Conservation (phyloP, 257 asterid species). For the Lithospermum erythrorhizon region DNA sequence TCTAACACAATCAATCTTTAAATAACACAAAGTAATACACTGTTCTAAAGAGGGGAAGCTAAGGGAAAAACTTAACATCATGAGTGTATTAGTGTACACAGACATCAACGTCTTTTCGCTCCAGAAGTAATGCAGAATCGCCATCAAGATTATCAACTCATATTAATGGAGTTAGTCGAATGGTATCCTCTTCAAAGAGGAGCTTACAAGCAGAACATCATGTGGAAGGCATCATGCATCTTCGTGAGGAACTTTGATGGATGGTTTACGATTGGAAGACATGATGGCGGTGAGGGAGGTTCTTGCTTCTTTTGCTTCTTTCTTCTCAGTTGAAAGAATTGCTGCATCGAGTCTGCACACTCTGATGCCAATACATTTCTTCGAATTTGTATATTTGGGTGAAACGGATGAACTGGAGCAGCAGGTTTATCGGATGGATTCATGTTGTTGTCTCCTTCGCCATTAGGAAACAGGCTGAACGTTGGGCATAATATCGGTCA, state of each 20-base stretch:
- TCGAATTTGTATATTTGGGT: constrained; percentile 64
- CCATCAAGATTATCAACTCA: no score
- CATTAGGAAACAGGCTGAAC: constrained; percentile 76
- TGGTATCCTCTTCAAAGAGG: background rate
- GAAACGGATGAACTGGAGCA: constrained; percentile 94
- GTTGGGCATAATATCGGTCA: background rate
- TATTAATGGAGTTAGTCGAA: background rate
- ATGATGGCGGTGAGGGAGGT: constrained; percentile 25
- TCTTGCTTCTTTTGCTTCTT: constrained; percentile 46
- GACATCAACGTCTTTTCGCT: no score
- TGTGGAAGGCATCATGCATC: constrained; percentile 58
- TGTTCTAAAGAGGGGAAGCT: background rate
- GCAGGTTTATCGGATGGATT: constrained; percentile 54
- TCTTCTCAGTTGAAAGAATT: constrained; percentile 74
- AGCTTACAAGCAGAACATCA: constrained; percentile 50
- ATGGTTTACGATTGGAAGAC: constrained; percentile 42
- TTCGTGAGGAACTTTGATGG: constrained; percentile 52
- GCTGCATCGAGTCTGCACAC: constrained; percentile 91
- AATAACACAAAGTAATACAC: background rate
- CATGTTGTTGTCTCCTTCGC: constrained; percentile 39
- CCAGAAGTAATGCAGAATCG: background rate
- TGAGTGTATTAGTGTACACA: background rate
- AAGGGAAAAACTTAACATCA: background rate
- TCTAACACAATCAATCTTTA: no score
- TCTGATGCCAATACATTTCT: constrained; percentile 66